phyloP scores from a whole-genome alignment of 1,284 basidiomycete species.

The Filobasidium uniguttulatum region DNA sequence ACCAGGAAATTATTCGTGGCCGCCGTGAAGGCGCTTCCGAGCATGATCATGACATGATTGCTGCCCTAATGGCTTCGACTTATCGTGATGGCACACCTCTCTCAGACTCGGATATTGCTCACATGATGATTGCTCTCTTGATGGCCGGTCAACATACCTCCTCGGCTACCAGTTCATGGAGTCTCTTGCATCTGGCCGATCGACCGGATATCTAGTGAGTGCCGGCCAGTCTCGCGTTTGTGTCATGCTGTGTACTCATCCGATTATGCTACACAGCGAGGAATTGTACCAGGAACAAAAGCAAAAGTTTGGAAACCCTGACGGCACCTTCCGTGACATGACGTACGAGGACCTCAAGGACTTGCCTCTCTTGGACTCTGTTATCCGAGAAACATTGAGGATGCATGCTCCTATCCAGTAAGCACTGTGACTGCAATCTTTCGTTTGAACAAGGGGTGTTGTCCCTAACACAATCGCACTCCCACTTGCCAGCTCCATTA shows the following conservation, averaged over 20 bases:
- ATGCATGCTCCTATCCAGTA: constrained; percentile 87
- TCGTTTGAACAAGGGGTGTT: neutral
- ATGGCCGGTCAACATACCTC: constrained; percentile 99
- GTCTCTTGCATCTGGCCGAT: constrained; percentile 78
- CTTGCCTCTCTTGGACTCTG: constrained; percentile 71
- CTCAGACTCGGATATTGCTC: constrained; percentile 82
- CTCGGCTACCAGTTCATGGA: constrained; percentile 82
- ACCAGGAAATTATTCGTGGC: constrained; percentile 71
- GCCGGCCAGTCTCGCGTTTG: neutral
- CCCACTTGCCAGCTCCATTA: constrained; percentile 35
- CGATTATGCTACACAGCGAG: constrained; percentile 31
- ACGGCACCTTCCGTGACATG: constrained; percentile 65
- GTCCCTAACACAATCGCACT: constrained; percentile 2
- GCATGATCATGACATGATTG: constrained; percentile 84
- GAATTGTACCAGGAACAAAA: constrained; percentile 81
- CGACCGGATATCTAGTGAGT: constrained; percentile 62
- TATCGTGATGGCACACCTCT: constrained; percentile 75
- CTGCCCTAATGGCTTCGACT: constrained; percentile 66
- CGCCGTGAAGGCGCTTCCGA: constrained; percentile 47
- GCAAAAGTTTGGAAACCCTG: constrained; percentile 61
- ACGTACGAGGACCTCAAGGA: constrained; percentile 76
- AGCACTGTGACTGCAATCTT: constrained; percentile 34
- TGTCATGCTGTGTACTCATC: neutral
- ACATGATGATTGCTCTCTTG: constrained; percentile 88
- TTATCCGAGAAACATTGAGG: constrained; percentile 85